phyloP scores from a whole-genome alignment of 2,329 filamentous ascomycete genomes.

The Thielaviopsis musarum region DNA sequence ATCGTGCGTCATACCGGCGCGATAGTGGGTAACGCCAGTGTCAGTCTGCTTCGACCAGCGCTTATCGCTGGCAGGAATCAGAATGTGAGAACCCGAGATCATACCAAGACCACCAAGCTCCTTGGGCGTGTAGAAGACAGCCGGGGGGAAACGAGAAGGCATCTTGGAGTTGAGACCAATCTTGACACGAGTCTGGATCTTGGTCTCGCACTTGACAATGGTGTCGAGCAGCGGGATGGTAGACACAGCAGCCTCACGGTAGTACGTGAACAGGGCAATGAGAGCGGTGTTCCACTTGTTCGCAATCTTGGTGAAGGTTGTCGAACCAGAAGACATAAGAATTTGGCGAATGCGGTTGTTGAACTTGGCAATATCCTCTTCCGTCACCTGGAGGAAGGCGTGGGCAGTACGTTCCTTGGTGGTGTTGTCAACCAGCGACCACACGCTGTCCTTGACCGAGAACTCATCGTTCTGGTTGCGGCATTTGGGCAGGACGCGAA shows the following conservation, averaged over 20 bases:
- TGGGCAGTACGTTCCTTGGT: constrained; percentile 95
- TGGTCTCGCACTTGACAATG: constrained; percentile 98
- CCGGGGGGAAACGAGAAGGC: constrained; percentile 94
- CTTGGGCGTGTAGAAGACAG: constrained; percentile 97
- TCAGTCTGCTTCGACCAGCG: constrained; percentile 98
- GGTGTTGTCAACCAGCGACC: constrained; percentile 91
- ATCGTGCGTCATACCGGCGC: constrained; percentile 94
- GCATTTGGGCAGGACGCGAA: constrained; percentile 87
- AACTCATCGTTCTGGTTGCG: constrained; percentile 94
- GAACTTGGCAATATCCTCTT: constrained; percentile 96
- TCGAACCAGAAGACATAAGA: constrained; percentile 97
- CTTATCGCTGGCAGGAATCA: constrained; percentile 95
- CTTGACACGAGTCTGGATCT: constrained; percentile 97
- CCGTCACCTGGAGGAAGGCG: constrained; percentile 92
- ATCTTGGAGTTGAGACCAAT: constrained; percentile 98
- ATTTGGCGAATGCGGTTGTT: constrained; percentile 98
- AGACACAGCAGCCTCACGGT: constrained; percentile 90
- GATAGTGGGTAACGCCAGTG: constrained; percentile 89
- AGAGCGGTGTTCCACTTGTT: constrained; percentile 99
- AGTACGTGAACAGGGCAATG: constrained; percentile 96
- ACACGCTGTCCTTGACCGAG: constrained; percentile 92
- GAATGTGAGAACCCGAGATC: constrained; percentile 96
- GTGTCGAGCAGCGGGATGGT: constrained; percentile 89
- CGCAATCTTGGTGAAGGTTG: constrained; percentile 97
- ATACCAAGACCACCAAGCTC: constrained; percentile 93